Conservation (phyloP, 306 rosid species). For the Adenanthera pavonina region DNA sequence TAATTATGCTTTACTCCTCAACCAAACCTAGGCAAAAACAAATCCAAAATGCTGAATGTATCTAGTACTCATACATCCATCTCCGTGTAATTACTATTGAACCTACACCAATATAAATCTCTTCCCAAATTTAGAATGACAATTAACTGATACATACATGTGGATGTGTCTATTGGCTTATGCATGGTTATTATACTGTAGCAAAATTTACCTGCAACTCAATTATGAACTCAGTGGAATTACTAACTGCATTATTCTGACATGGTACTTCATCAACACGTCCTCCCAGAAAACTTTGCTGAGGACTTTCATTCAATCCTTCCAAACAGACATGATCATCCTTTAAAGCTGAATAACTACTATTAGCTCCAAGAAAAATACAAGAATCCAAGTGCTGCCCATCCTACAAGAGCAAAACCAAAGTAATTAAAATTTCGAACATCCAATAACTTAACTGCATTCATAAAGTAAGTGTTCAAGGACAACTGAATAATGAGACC, state of each 20-base stretch:
- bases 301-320: slow-evolving; percentile 51
- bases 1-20: not conserved
- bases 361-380: slow-evolving; percentile 81
- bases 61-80: slow-evolving; percentile 9
- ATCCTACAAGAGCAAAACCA: slow-evolving; percentile 56
- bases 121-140: slow-evolving; percentile 3
- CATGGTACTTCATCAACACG: slow-evolving; percentile 45
- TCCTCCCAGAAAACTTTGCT: slow-evolving; percentile 44
- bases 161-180: not conserved
- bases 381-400: slow-evolving; percentile 88
- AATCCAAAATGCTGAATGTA: not conserved
- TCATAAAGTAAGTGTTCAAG: not conserved
- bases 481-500: slow-evolving; percentile 49
- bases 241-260: slow-evolving; percentile 48
- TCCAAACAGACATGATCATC: slow-evolving; percentile 76
- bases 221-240: slow-evolving; percentile 61
- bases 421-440: slow-evolving; percentile 21
- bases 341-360: slow-evolving; percentile 78
- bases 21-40: not conserved
- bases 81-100: not conserved
- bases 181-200: slow-evolving; percentile 19
- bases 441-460: slow-evolving; percentile 5
- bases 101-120: slow-evolving; percentile 1
- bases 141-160: not conserved
- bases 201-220: slow-evolving; percentile 79